Conservation (phyloP, 2,329 filamentous ascomycete species). For the Hymenoscyphus fraxineus region DNA sequence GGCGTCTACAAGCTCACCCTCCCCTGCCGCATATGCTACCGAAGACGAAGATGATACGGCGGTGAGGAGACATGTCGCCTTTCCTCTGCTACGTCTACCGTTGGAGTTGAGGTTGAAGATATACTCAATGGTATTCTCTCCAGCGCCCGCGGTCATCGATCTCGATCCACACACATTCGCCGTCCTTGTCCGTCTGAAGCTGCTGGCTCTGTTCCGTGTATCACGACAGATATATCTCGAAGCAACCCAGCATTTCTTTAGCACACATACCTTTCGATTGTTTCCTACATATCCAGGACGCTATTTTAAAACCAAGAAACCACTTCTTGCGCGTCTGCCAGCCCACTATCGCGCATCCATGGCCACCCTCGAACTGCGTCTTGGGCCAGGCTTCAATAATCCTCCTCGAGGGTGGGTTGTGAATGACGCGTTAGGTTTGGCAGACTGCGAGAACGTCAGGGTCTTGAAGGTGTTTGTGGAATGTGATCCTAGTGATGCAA, state of each 20-base stretch:
- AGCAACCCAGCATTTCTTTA: constrained; percentile 63
- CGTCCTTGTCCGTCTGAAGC: constrained; percentile 50
- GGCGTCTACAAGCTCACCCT: constrained; percentile 24
- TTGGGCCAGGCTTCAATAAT: constrained; percentile 69
- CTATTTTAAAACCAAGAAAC: constrained; percentile 70
- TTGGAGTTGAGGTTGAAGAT: constrained; percentile 67
- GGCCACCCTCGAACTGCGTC: constrained; percentile 62
- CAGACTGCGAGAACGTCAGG: constrained; percentile 56
- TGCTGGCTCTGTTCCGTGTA: constrained; percentile 56
- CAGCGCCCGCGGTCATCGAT: constrained; percentile 54
- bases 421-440: constrained; percentile 59
- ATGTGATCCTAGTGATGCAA: constrained; percentile 63
- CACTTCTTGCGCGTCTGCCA: constrained; percentile 64
- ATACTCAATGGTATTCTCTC: constrained; percentile 60
- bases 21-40: constrained; percentile 27
- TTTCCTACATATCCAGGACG: constrained; percentile 62
- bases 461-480: constrained; percentile 66
- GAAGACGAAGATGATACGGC: constrained; percentile 16
- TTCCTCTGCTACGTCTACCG: constrained; percentile 65
- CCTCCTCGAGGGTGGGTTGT: constrained; percentile 70
- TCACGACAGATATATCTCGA: constrained; percentile 60
- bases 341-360: constrained; percentile 56
- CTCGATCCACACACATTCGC: constrained; percentile 64
- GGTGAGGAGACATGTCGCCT: constrained; percentile 40
- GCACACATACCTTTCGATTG: constrained; percentile 57